phyloP scores from a whole-genome alignment of 768 basidiomycete species.

The Paxillus ammoniavirescens region DNA sequence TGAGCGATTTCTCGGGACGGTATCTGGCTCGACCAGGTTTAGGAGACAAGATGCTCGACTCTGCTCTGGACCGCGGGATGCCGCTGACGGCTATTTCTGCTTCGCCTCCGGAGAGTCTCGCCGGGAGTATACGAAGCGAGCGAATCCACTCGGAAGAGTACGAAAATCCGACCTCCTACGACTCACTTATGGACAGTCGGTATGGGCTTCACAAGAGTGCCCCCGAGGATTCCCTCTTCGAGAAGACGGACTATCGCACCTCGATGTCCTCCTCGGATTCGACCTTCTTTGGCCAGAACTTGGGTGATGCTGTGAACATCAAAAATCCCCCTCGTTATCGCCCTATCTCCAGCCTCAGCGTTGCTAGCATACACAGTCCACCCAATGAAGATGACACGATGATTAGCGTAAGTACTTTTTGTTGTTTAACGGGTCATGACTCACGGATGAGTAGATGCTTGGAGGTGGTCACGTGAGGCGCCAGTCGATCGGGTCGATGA shows the following conservation, averaged over 20 bases:
- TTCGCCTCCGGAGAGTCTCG: constrained; percentile 53
- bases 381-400: constrained; percentile 75
- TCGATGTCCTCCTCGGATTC: constrained; percentile 54
- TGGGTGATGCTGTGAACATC: constrained; percentile 30
- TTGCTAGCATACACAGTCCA: constrained; percentile 46
- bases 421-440: constrained; percentile 3
- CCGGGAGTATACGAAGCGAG: constrained; percentile 16
- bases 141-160: constrained; percentile 11
- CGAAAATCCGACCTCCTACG: constrained; percentile 45
- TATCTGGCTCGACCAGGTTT: constrained; percentile 69
- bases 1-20: constrained; percentile 59
- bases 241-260: constrained; percentile 53
- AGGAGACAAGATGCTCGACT: constrained; percentile 88
- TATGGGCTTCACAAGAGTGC: constrained; percentile 32
- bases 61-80: constrained; percentile 46
- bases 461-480: constrained; percentile 76
- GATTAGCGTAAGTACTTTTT: constrained; percentile 56
- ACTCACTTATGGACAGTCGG: constrained; percentile 65
- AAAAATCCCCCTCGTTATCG: constrained; percentile 55
- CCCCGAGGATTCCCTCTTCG: constrained; percentile 57
- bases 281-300: constrained; percentile 53
- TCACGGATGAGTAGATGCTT: constrained; percentile 55
- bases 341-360: constrained; percentile 64
- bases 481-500: constrained; percentile 60
- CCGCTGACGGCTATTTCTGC: constrained; percentile 64